Evolutionary conservation across 257 asterid species (phyloP), one percentile per base, ranked within the genome.

Genomic region (Jacaranda copaia): DNA sequence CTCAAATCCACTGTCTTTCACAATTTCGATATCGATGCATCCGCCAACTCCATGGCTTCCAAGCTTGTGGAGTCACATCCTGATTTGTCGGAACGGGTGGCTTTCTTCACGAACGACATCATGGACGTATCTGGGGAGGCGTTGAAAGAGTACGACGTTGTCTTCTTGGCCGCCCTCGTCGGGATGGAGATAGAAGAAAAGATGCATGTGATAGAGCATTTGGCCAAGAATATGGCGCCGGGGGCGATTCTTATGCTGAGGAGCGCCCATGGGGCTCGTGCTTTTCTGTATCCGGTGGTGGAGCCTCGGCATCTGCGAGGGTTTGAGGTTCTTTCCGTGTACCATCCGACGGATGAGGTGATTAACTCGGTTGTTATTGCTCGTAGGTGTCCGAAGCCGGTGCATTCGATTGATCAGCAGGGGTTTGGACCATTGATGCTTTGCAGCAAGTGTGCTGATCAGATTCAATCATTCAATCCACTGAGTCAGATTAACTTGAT

Each of bases 241-340:
- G 97, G 98, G 13, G 97, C 94, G 6, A 57, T 89, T 7, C 84
- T 94, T 57, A 90, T 92, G 97, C 79, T 94, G 2, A 83, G 98
- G 84, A 90, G 97, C 72, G 97, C 98, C 8, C 98, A 94, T 5
- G 98, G 97, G 10, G 96, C 98, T 0, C 72, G 98, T 0, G 98
- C 89, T 10, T 94, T 92, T 43, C 85, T 94, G 3, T 92, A 92
- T 57, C 98, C 98, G 5, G 92, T 92, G 52, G 88, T 94, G 60
- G 98, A 94, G 36, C 84, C 91, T 11, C 68, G 90, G 6, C 94
- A 88, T 58, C 86, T 92, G 0, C 77, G 81, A 46, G 97, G 97
- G 4, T 94, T 94, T 36, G 93, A 94, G 85, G 93, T 94, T 9
- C 83, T 94, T 7, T 81, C 97, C 4, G 86, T 90, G 58, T 88